Evolutionary conservation across 2,329 filamentous ascomycete species (phyloP).

Genomic region (Teratosphaeria destructans): DNA sequence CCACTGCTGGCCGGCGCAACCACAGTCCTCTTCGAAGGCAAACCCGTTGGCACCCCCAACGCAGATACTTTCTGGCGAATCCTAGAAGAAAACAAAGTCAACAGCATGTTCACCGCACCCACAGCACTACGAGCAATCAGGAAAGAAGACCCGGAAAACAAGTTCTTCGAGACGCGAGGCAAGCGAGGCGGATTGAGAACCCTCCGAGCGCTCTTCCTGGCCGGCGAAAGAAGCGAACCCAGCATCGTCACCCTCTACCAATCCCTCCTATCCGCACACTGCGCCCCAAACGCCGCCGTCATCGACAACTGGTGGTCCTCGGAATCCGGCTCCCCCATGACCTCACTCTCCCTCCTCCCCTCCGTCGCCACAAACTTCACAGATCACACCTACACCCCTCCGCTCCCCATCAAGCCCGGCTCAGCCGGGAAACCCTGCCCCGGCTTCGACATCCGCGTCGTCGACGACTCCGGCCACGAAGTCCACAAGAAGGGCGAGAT

Average conservation of each 20-base stretch:
- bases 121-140: conserved; percentile 80
- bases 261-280: conserved; percentile 56
- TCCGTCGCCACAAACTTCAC: conserved; percentile 47
- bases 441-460: conserved; percentile 76
- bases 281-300: conserved; percentile 50
- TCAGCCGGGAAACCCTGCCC: conserved; percentile 87
- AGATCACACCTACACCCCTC: conserved; percentile 32
- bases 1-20: conserved; percentile 77
- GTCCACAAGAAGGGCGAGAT: conserved; percentile 53
- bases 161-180: conserved; percentile 53
- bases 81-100: conserved; percentile 74
- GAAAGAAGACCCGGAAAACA: conserved; percentile 70
- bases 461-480: conserved; percentile 69
- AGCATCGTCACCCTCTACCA: conserved; percentile 76
- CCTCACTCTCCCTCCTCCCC: conserved; percentile 54
- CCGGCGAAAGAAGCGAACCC: conserved; percentile 81
- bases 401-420: conserved; percentile 63
- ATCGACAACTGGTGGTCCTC: conserved; percentile 69
- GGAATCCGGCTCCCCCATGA: conserved; percentile 59
- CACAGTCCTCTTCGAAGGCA: conserved; percentile 87
- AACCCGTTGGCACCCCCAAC: conserved; percentile 80
- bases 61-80: conserved; percentile 83
- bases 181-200: conserved; percentile 58
- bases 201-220: conserved; percentile 68
- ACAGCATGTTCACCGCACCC: conserved; percentile 74